phyloP scores from a whole-genome alignment of 768 basidiomycete genomes.

The Lentinula aciculospora region DNA sequence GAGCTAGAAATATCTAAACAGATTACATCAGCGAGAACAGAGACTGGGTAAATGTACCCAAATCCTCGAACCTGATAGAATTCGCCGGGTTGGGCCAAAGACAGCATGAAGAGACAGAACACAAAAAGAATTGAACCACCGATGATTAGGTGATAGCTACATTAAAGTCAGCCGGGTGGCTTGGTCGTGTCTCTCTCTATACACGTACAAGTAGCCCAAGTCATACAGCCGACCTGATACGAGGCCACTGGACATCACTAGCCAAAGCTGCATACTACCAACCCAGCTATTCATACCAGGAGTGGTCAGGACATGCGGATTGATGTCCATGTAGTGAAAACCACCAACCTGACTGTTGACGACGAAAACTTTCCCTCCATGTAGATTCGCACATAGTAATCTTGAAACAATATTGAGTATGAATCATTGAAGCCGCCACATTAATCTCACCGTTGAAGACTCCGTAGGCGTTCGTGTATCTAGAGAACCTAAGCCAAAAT shows the following conservation, averaged over 20 bases:
- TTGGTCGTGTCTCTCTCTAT: neutral
- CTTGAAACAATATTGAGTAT: neutral
- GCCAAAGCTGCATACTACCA: constrained; percentile 1
- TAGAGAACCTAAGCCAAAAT: neutral
- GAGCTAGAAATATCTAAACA: constrained; percentile 17
- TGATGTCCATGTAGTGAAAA: neutral
- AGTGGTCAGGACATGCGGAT: neutral
- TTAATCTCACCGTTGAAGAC: neutral
- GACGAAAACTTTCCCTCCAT: constrained; percentile 4
- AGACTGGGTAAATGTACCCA: neutral
- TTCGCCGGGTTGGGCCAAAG: constrained; percentile 6
- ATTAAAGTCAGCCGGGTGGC: neutral
- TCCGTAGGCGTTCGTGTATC: constrained; percentile 3
- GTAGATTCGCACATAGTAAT: constrained; percentile 4
- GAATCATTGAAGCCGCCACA: neutral
- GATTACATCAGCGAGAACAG: neutral
- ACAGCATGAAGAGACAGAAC: constrained; percentile 11
- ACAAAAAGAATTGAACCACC: constrained; percentile 6
- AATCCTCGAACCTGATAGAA: constrained; percentile 6
- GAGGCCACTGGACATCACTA: constrained; percentile 6
- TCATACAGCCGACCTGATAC: constrained; percentile 4
- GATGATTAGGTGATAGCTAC: constrained; percentile 6
- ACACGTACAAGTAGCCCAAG: constrained; percentile 8
- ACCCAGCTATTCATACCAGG: neutral
- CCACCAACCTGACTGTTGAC: neutral